Evolutionary conservation across 441 rosid species (phyloP), one percentile per base, ranked within the genome.

Genomic region (Pelargonium australe): DNA sequence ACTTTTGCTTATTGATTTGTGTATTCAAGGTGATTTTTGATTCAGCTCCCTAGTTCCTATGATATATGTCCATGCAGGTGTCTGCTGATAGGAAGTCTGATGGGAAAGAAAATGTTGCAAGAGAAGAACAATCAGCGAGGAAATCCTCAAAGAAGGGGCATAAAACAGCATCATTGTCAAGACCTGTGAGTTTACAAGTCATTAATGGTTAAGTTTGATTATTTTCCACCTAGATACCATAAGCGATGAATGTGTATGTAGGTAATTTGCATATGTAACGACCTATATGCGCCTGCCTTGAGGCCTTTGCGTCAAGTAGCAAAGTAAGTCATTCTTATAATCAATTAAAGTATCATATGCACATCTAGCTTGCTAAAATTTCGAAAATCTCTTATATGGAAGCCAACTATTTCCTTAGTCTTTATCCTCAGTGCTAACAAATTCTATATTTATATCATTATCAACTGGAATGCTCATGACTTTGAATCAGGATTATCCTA

Each of bases 201-300:
- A 63, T 70, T 37, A 43, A 49, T 53, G 64, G 19, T 63, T 65
- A 74, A 43, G 25, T 14, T 76, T 41, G 49, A 67, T 64, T 5
- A 37, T 62, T 70, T 13, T 61, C 47, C 74, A 37, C 23, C 37
- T 43, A 34, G 17, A 14, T 63, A 63, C 57, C 25, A 44, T 44
- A 55, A 61, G 61, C 68, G 31, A 72, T 66, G 66, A 63, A 20
- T 71, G 17, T 73, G 43, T 75, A 17, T 81, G 75, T 73, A 89
- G 96, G 86, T 89, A 41, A 90, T 95, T 72, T 95, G 99, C 84
- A 92, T 95, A 78, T 92, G 99, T 73, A 95, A 95, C 80, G 99
- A 95, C 79, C 85, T 92, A 23, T 95, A 95, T 80, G 91, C 92
- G 31, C 96, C 97, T 73, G 97, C 87, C 69, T 83, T 95, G 77